Evolutionary conservation across 352 stramenopile species (phyloP), one percentile per base, ranked within the genome.

Genomic region (Phytophthora brassicae): DNA sequence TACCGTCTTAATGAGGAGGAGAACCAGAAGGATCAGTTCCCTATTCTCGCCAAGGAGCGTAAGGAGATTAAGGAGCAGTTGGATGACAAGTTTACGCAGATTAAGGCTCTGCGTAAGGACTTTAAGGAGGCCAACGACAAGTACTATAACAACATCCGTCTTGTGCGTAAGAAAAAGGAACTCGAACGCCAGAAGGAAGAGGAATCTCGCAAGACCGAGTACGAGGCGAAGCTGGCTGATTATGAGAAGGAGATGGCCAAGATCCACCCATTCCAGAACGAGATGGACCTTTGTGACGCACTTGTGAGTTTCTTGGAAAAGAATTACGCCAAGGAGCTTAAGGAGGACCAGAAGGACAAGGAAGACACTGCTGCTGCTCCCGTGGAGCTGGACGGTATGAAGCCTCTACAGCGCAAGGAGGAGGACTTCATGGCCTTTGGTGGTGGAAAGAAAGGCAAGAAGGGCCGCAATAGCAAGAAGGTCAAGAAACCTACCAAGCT

Each of bases 201-300:
- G 48, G 83, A 90, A 24, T 70, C 55, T 24, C 86, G 86, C 60
- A 86, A 89, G 59, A 76, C 83, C 39, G 84, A 98, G 60, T 96
- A 96, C 57, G 94, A 98, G 45, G 90, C 94, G 65, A 98, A 98
- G 76, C 87, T 98, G 61, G 87, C 96, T n/a, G 82, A 97, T 60
- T 98, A 98, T 73, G 94, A 98, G 68, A 90, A 97, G 66, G 95
- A 98, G 68, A 92, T 98, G 74, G 74, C 90, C 56, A 98, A 98
- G 79, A 98, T 98, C 72, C 94, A 97, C 74, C 94, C 94, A 29
- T 98, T 97, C 74, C 94, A 98, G 77, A 92, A 98, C 64, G 94
- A 99, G 68, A 95, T 98, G 81, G 90, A 95, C 65, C 79, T 99
- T 7, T 98, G 94, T 63, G 94, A 98, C 59, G 96, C 94, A 43